Conservation (phyloP, 305 asterid species). For the Solanum chacoense region DNA sequence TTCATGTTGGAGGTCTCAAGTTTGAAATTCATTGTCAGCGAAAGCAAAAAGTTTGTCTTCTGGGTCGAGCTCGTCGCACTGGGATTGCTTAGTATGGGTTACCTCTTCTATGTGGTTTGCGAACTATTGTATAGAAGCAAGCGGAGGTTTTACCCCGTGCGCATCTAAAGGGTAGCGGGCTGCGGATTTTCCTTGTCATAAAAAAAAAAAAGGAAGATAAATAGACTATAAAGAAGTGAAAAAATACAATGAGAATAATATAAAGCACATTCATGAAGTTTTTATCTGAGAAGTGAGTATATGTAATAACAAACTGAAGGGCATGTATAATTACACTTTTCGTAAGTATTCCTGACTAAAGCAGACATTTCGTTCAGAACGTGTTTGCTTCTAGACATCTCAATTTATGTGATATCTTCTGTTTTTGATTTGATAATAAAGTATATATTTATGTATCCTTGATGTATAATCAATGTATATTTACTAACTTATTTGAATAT, state of each 20-base stretch:
- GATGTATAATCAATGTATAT: background rate
- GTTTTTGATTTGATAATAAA: background rate
- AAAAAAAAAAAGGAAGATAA: no score
- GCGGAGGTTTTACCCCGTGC: no score
- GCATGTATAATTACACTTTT: background rate
- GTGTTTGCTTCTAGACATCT: background rate
- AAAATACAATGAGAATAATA: background rate
- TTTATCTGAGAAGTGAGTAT: background rate
- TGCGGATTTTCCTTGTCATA: no score
- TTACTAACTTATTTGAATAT: background rate
- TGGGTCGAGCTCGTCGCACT: no score
- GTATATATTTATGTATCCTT: background rate
- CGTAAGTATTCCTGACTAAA: background rate
- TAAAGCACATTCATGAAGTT: background rate
- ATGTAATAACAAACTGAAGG: background rate
- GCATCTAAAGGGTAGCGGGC: no score
- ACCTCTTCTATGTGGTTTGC: no score
- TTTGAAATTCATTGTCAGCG: no score
- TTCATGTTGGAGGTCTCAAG: no score
- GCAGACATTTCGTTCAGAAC: accelerated
- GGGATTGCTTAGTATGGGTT: no score
- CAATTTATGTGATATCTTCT: background rate
- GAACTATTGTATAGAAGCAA: no score
- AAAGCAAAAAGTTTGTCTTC: no score
- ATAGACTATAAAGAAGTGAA: background rate